These are phyloP conservation scores for Lenwebbia sp. DNA, from an alignment of 345 rosid species.

Conservation along the genomic window DNA sequence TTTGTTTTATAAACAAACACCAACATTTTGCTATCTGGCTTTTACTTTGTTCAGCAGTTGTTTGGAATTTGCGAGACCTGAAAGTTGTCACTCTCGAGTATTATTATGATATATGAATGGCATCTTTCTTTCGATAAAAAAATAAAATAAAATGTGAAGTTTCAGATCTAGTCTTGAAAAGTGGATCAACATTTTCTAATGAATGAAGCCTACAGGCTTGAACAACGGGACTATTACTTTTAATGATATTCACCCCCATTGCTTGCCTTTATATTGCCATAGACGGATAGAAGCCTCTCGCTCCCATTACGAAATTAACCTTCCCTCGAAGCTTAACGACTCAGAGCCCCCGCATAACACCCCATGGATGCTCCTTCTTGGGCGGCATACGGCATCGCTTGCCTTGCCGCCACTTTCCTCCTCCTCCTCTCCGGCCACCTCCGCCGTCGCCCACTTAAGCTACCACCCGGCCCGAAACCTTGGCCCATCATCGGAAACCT, in stretches of 20 bases:
- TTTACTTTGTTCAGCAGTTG: too few relatives aligned
- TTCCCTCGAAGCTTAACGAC: neutral
- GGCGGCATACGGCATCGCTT: neutral
- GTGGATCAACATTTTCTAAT: neutral
- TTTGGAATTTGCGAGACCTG: too few relatives aligned
- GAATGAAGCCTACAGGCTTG: neutral
- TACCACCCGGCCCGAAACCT: constrained; percentile 40
- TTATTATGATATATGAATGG: too few relatives aligned
- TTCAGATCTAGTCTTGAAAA: neutral
- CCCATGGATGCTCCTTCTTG: neutral
- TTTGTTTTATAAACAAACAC: too few relatives aligned
- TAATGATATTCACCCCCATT: neutral
- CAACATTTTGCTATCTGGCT: too few relatives aligned
- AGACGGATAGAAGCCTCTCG: neutral
- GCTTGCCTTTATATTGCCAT: neutral
- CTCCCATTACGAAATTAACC: neutral
- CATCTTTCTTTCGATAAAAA: too few relatives aligned
- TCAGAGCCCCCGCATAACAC: neutral
- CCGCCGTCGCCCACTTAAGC: constrained; percentile 16
- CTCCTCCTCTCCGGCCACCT: constrained; percentile 12
- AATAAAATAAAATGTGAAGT: neutral
- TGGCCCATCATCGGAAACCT: constrained; percentile 61
- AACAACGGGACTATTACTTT: neutral
- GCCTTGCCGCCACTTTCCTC: constrained; percentile 15
- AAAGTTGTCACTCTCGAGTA: too few relatives aligned